Conservation (phyloP, 2,329 filamentous ascomycete genomes). For the Aspergillus tamarii region DNA sequence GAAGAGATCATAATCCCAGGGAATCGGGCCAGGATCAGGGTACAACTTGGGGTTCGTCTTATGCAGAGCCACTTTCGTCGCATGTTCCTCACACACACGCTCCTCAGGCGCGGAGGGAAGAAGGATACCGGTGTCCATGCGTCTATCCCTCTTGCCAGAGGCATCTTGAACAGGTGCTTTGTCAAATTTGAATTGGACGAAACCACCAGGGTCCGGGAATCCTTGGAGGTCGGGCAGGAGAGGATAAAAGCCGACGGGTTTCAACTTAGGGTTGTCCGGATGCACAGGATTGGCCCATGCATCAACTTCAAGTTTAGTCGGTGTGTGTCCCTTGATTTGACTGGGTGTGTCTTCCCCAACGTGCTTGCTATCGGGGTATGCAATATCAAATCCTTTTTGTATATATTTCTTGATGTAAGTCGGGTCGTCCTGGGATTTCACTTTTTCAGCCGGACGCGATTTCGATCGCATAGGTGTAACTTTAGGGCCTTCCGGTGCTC, state of each 20-base stretch:
- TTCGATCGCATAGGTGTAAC: constrained; percentile 30
- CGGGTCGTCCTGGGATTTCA: constrained; percentile 58
- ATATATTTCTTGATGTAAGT: constrained; percentile 64
- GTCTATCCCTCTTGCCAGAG: constrained; percentile 57
- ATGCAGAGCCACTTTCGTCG: constrained; percentile 52
- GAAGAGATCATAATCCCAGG: constrained; percentile 64
- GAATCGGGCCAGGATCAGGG: constrained; percentile 56
- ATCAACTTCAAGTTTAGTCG: constrained; percentile 57
- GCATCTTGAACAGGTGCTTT: constrained; percentile 58
- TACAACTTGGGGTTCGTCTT: constrained; percentile 54
- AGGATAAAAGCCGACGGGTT: constrained; percentile 63
- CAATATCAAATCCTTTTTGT: constrained; percentile 66
- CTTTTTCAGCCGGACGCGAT: constrained; percentile 32
- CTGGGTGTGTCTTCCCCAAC: constrained; percentile 58
- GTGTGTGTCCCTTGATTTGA: constrained; percentile 56
- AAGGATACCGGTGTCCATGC: constrained; percentile 62
- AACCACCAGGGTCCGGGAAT: constrained; percentile 61
- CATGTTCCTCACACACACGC: constrained; percentile 50
- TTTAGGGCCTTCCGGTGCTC: constrained; percentile 37
- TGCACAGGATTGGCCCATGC: constrained; percentile 65
- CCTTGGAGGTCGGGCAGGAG: constrained; percentile 64
- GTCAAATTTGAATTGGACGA: constrained; percentile 64
- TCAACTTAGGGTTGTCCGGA: constrained; percentile 60
- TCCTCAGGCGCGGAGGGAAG: constrained; percentile 56
- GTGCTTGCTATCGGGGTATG: constrained; percentile 64